Conservation (phyloP, 75 land plant species). For the Cryptomeria japonica region DNA sequence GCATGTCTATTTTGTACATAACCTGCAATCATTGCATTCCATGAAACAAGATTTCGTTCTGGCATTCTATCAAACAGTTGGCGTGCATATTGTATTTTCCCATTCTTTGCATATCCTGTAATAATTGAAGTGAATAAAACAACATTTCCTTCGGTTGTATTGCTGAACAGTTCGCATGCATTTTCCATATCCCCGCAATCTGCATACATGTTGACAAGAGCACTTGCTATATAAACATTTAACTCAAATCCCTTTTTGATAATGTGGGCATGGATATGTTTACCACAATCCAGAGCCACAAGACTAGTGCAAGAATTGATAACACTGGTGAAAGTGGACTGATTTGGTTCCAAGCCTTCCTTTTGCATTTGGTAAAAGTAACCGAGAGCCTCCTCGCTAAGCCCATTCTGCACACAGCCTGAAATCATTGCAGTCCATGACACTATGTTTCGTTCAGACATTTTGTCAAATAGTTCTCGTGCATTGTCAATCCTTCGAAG, state of each 20-base stretch:
- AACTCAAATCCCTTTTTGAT: slow-evolving; percentile 19
- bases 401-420: slow-evolving; percentile 6
- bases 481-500: neutral
- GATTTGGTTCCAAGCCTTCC: neutral
- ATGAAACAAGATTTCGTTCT: slow-evolving; percentile 36
- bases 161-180: neutral
- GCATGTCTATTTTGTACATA: slow-evolving; percentile 21
- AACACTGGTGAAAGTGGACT: slow-evolving; percentile 12
- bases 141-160: neutral
- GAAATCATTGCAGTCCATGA: slow-evolving; percentile 20
- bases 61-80: slow-evolving; percentile 37
- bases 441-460: slow-evolving; percentile 14
- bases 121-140: slow-evolving; percentile 23
- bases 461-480: slow-evolving; percentile 8
- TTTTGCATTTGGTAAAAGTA: slow-evolving; percentile 24
- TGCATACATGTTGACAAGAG: neutral
- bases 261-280: neutral
- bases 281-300: slow-evolving; percentile 10
- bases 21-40: slow-evolving; percentile 54
- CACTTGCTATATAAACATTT: slow-evolving; percentile 13
- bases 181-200: neutral
- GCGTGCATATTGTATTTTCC: slow-evolving; percentile 30
- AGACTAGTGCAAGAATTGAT: slow-evolving; percentile 12
- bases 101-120: slow-evolving; percentile 21
- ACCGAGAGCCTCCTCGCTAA: neutral